These are phyloP conservation scores for Fremontodendron californicum DNA, from an alignment of 345 rosid genomes.

Conservation along the genomic window DNA sequence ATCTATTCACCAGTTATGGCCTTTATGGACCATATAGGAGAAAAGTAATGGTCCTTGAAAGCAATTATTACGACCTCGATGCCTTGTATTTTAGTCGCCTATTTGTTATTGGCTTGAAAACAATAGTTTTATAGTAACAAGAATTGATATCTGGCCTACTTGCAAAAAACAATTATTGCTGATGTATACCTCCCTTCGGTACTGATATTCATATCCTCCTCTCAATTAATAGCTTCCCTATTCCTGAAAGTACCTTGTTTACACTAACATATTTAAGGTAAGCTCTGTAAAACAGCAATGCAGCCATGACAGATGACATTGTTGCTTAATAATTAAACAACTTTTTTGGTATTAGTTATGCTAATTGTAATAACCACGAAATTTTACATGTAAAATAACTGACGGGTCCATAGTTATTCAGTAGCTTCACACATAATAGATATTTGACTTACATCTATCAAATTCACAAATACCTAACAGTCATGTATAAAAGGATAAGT, in stretches of 20 bases:
- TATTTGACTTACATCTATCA: too few relatives aligned
- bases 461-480: too few relatives aligned
- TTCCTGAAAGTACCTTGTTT: background rate
- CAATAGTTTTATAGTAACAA: background rate
- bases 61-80: background rate
- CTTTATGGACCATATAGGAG: background rate
- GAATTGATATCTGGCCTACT: constrained; percentile 4
- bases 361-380: too few relatives aligned
- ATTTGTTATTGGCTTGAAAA: background rate
- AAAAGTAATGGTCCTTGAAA: background rate
- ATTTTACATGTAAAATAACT: too few relatives aligned
- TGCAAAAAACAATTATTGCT: background rate
- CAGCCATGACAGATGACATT: background rate
- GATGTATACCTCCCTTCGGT: background rate
- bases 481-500: too few relatives aligned
- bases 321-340: background rate
- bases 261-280: background rate
- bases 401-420: too few relatives aligned
- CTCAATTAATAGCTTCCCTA: background rate
- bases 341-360: too few relatives aligned
- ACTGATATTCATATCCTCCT: background rate
- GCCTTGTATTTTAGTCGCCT: background rate
- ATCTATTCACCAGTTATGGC: background rate
- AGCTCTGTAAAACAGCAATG: background rate
- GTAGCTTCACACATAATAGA: too few relatives aligned